A percentile compares a stretch with the other conserved stretches of the same genome.
Evolutionary conservation across 306 rosid genomes (phyloP).

Genomic region (Phaseolus lunatus): DNA sequence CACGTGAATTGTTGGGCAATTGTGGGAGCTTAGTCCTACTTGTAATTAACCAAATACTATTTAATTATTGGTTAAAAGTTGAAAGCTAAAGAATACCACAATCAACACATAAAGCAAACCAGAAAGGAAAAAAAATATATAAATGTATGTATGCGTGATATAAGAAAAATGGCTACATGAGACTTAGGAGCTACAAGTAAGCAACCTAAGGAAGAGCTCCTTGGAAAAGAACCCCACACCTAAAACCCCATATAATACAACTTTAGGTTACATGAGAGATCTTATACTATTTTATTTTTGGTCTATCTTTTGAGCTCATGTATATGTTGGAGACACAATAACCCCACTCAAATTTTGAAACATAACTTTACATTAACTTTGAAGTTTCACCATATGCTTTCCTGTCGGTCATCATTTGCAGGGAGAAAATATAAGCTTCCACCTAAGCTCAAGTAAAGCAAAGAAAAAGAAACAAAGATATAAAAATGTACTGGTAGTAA

Average conservation of each 20-base stretch:
- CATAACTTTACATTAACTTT: constrained; percentile 44
- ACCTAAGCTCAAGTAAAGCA: constrained; percentile 55
- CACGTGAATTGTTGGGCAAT: constrained; percentile 45
- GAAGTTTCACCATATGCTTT: constrained; percentile 80
- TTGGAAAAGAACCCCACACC: constrained; percentile 48
- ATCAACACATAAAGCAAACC: neutral
- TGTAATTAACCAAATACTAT: constrained; percentile 3
- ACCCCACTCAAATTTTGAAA: constrained; percentile 66
- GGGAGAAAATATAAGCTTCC: constrained; percentile 65
- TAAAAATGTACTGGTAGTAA: constrained; percentile 26
- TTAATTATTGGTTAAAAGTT: neutral
- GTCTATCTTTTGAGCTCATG: constrained; percentile 49
- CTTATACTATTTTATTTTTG: constrained; percentile 49
- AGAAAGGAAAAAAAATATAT: neutral
- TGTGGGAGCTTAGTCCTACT: constrained; percentile 30
- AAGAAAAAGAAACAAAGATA: neutral
- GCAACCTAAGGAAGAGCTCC: constrained; percentile 40
- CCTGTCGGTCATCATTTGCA: constrained; percentile 81
- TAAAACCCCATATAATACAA: constrained; percentile 61
- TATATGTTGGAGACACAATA: constrained; percentile 59
- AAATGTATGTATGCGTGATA: neutral
- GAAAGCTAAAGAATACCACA: neutral
- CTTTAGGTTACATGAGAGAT: constrained; percentile 66
- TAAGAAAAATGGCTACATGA: neutral
- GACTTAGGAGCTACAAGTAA: constrained; percentile 18